Evolutionary conservation across 768 basidiomycete species (phyloP).

Genomic region (Xerocomellus intermedius): DNA sequence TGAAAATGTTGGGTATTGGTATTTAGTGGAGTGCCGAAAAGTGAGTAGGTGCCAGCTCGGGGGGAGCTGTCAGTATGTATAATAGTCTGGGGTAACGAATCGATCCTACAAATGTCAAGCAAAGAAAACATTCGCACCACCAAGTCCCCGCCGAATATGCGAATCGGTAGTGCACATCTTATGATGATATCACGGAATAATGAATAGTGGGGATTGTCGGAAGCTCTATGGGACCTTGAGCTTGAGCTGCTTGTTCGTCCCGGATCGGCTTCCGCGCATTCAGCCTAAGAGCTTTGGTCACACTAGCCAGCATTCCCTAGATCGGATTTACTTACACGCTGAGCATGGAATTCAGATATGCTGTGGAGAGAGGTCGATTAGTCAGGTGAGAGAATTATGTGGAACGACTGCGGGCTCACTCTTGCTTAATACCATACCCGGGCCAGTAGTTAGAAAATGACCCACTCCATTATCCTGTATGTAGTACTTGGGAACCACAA

Average conservation of each 20-base stretch:
- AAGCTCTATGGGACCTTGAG: constrained; percentile 8
- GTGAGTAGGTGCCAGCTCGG: too few relatives aligned
- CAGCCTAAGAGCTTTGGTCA: constrained; percentile 3
- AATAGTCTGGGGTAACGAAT: constrained; percentile 82
- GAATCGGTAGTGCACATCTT: too few relatives aligned
- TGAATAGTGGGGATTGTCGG: constrained; percentile 20
- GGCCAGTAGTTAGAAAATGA: constrained; percentile 7
- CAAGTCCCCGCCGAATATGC: too few relatives aligned
- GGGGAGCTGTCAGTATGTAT: constrained; percentile 40
- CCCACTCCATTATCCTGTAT: not conserved
- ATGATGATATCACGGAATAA: not conserved
- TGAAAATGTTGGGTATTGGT: not conserved
- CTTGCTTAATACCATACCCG: constrained; percentile 17
- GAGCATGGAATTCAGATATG: constrained; percentile 26
- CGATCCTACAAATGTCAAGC: constrained; percentile 40
- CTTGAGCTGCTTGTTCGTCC: constrained; percentile 7
- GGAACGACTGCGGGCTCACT: constrained; percentile 3
- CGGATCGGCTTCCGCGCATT: constrained; percentile 20
- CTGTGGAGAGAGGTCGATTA: not conserved
- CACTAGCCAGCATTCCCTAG: not conserved
- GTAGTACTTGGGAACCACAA: constrained; percentile 15
- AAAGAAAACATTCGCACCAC: too few relatives aligned
- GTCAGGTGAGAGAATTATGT: not conserved
- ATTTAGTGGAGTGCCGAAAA: not conserved
- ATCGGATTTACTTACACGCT: constrained; percentile 18